A percentile compares a stretch with the other conserved stretches of the same genome.
Evolutionary conservation across 164 flowering plant genomes (phyloP).

Genomic region (Piper betle): DNA sequence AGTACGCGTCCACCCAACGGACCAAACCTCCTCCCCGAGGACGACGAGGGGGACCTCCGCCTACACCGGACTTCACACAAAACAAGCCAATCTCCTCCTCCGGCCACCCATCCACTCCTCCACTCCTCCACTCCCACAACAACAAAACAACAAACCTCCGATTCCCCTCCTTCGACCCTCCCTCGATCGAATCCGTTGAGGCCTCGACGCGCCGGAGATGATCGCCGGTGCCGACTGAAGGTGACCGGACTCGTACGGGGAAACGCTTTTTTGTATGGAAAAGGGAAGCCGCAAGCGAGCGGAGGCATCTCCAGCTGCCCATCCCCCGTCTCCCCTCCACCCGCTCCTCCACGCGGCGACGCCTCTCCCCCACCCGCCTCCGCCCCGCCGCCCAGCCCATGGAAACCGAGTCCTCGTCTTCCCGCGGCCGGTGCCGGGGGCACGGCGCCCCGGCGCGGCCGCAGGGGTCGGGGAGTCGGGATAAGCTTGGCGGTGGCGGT

Average conservation of each 20-base stretch:
- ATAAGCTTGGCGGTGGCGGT: background rate
- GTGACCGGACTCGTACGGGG: slow-evolving; percentile 26
- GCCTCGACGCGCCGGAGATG: slow-evolving; percentile 12
- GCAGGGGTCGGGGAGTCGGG: slow-evolving; percentile 28
- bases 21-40: no score
- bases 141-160: background rate
- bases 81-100: no score
- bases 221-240: slow-evolving; percentile 21
- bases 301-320: slow-evolving; percentile 99
- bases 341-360: slow-evolving; percentile 61
- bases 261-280: slow-evolving; percentile 96
- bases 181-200: background rate
- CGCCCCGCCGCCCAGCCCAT: slow-evolving; percentile 36
- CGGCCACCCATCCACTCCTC: no score
- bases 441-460: slow-evolving; percentile 13
- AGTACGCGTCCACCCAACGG: no score
- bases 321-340: slow-evolving; percentile 45
- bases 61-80: no score
- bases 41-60: no score
- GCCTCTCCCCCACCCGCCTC: slow-evolving; percentile 24
- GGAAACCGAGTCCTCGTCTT: slow-evolving; percentile 39
- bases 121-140: no score
- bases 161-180: background rate
- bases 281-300: slow-evolving; percentile 99
- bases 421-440: slow-evolving; percentile 30